phyloP scores from a whole-genome alignment of 192 early-diverging fungal genomes.

The Jimgerdemannia flammicorona region DNA sequence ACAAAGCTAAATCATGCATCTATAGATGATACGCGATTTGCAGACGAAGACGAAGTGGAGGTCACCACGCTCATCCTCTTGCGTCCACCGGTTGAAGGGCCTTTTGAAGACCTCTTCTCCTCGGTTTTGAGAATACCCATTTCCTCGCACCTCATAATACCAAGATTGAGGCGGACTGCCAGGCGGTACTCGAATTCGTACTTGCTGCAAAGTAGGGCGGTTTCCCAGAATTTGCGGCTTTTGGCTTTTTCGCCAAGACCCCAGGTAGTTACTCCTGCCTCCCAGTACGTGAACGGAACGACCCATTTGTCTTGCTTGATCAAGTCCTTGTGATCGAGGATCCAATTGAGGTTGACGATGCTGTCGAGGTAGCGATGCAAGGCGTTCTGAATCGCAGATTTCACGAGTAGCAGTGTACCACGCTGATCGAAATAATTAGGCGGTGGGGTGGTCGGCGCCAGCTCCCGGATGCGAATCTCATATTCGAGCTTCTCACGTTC shows the following conservation, averaged over 20 bases:
- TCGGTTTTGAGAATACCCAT: constrained; percentile 21
- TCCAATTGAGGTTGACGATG: constrained; percentile 40
- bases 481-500: constrained; percentile 19
- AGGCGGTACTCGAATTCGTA: constrained; percentile 53
- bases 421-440: constrained; percentile 34
- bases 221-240: constrained; percentile 43
- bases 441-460: constrained; percentile 22
- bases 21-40: no score
- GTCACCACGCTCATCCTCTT: constrained; percentile 15
- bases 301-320: constrained; percentile 43
- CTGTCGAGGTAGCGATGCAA: constrained; percentile 32
- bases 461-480: constrained; percentile 23
- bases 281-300: constrained; percentile 49
- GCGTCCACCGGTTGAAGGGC: constrained; percentile 18
- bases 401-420: constrained; percentile 40
- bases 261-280: constrained; percentile 49
- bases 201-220: constrained; percentile 35
- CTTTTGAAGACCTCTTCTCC: constrained; percentile 8
- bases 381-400: constrained; percentile 44
- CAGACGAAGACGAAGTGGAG: background rate
- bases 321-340: constrained; percentile 39
- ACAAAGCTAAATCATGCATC: no score
- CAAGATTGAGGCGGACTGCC: constrained; percentile 26
- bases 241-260: constrained; percentile 28
- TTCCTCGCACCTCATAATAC: constrained; percentile 28